Conservation (phyloP, 208 protist genomes). For the Crithidia brevicula region DNA sequence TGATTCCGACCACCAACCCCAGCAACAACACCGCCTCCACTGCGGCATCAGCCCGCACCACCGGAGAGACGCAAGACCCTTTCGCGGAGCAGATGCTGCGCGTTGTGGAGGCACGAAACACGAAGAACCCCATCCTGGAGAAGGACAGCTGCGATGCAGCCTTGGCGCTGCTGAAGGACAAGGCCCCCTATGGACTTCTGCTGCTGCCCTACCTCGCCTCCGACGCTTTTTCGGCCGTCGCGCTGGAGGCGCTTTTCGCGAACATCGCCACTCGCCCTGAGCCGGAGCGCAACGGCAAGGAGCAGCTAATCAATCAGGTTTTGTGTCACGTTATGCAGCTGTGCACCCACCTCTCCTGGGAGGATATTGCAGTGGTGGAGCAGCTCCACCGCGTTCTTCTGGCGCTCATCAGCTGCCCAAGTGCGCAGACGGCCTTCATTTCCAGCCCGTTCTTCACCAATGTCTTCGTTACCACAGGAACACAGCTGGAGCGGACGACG, state of each 20-base stretch:
- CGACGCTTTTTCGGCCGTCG: constrained; percentile 47
- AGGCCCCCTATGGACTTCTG: constrained; percentile 44
- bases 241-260: constrained; percentile 68
- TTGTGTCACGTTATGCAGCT: constrained; percentile 72
- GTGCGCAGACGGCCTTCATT: constrained; percentile 48
- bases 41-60: neutral
- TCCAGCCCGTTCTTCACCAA: constrained; percentile 63
- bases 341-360: constrained; percentile 46
- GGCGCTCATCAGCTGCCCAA: constrained; percentile 48
- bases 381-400: constrained; percentile 54
- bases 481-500: constrained; percentile 70
- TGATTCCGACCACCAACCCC: constrained; percentile 12
- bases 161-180: constrained; percentile 45
- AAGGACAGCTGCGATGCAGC: constrained; percentile 50
- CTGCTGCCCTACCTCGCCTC: constrained; percentile 86
- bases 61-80: constrained; percentile 27
- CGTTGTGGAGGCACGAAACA: constrained; percentile 39
- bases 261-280: constrained; percentile 48
- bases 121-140: constrained; percentile 43
- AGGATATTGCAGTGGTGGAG: constrained; percentile 44
- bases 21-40: neutral
- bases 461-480: constrained; percentile 46
- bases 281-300: constrained; percentile 38
- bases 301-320: constrained; percentile 66
- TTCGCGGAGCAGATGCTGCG: constrained; percentile 64